Evolutionary conservation across 2,329 filamentous ascomycete species (phyloP).

Genomic region (Coniochaeta prunicola): DNA sequence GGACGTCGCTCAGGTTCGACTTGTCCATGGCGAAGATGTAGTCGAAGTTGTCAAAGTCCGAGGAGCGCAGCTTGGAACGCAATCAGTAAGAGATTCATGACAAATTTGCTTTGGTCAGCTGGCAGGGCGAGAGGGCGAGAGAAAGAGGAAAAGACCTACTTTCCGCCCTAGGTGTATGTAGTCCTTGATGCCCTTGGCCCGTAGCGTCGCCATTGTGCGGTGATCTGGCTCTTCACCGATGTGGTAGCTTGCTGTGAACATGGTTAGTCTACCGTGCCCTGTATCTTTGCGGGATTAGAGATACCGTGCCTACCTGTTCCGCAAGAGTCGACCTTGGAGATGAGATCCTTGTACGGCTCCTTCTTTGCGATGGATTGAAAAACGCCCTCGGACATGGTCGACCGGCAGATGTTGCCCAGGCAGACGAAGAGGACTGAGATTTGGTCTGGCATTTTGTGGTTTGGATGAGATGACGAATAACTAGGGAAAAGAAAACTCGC

Average conservation of each 20-base stretch:
- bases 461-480: not conserved
- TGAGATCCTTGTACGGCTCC: conserved; percentile 48
- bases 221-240: conserved; percentile 68
- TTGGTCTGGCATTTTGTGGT: not conserved
- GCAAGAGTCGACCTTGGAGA: conserved; percentile 74
- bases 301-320: conserved; percentile 55
- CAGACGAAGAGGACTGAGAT: conserved; percentile 88
- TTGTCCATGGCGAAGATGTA: conserved; percentile 95
- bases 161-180: conserved; percentile 74
- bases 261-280: no score
- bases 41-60: conserved; percentile 80
- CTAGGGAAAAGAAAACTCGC: not conserved
- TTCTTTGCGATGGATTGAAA: conserved; percentile 67
- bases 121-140: not conserved
- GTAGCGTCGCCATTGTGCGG: conserved; percentile 74
- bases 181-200: conserved; percentile 64
- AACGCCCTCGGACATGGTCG: conserved; percentile 93
- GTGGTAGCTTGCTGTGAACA: conserved; percentile 69
- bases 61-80: conserved; percentile 38
- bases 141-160: conserved; percentile 37
- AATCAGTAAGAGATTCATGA: not conserved
- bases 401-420: conserved; percentile 90
- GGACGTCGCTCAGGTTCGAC: conserved; percentile 67
- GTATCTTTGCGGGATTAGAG: no score
- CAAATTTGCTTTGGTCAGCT: not conserved